Base-by-base conservation (phyloP, 257 asterid genomes). In the Solanum okadae region DNA sequence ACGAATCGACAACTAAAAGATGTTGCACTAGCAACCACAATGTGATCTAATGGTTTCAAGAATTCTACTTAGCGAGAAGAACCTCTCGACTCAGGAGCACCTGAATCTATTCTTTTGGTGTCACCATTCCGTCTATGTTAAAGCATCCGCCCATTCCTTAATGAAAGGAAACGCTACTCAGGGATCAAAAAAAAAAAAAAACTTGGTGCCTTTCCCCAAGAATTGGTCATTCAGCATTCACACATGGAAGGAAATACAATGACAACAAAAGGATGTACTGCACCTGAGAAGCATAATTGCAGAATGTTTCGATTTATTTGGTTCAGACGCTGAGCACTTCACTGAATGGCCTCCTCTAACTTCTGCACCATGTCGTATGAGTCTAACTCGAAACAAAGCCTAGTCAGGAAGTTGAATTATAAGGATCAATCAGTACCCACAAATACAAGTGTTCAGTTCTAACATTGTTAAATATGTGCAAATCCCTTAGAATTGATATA, bases 341-440 rank as follows among this genome's bases (percentile, higher is more conserved):
- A 86, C 46, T 27, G 61, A 87, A 23, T 86, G 83, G 22, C 29
- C 88, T 37, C 91, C 95, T 89, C 88, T 90, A 70, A 84, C 86
- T 89, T 94, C 98, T 59, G 93, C 86, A 86, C 94, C 93, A 78
- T 88, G 93, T 34, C 94, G 97, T 29, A 96, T 88, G 83, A 94
- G 92, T 89, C 88, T 92, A 85, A 94, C 84, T 76, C 95, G 93
- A 85, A 96, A 95, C 93, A 93, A 59, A 20, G 98, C 96, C 98
- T 96, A 86, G 68, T 40, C 8, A 86, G 4, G 46, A 73, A 89
- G 46, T 79, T 25, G 85, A 79, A 25, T 59, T 42, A 78, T 70
- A 87, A 73, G 29, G 3, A 34, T 63, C 25, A 35, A 68, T 88
- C 8, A 15, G 84, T 29, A 81, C 15, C 85, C 38, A 42, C 38